Base-by-base conservation (phyloP, 208 protist species). In the Trypanosoma avium region DNA sequence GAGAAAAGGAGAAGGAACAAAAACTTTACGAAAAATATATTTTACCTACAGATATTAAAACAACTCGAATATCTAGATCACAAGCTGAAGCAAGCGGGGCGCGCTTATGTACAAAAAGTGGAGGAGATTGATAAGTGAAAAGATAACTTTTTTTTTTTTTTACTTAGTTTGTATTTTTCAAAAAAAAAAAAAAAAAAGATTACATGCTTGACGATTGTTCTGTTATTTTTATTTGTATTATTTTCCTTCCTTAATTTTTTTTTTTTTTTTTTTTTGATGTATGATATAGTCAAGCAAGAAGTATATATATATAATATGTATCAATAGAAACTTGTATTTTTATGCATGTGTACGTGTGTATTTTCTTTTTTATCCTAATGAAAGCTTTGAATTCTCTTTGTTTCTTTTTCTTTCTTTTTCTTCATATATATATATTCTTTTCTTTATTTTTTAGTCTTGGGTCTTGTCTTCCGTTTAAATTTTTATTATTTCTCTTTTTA, bases 21-120 rank as follows among this genome's bases (percentile, higher is more conserved):
- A 75, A 75, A 13, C 57, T 93, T 24, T 79, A 88, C 52, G 82
- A 93, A 33, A 80, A 78, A 50, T 93, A 93, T 60, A 81, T 93
- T 29, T 52, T 71, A 0, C 71, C 87, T 15, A 93, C 83, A 17
- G 87, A 88, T 24, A 84, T 87, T 43, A 55, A 52, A 38, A 80
- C 38, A 8, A 59, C 60, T 1, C 76, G 69, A 19, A 79, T 88
- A 8, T 73, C 81, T 5, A 35, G 61, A 4, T 40, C 17, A 1
- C 66, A 77, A 24, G 62, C 56, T 21, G 38, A 47, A 21, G 56
- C 43, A 19, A 56, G 43, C 30, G 65, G n/a, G 7, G 29, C 27
- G n/a, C 55, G 65, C 17, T 52, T 71, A 46, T 59, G n/a, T n/a
- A n/a, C n/a, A n/a, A n/a, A 55, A 33, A 21, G 26, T 13, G 35